Evolutionary conservation across 768 basidiomycete genomes (phyloP).

Genomic region (Kwoniella europaea): DNA sequence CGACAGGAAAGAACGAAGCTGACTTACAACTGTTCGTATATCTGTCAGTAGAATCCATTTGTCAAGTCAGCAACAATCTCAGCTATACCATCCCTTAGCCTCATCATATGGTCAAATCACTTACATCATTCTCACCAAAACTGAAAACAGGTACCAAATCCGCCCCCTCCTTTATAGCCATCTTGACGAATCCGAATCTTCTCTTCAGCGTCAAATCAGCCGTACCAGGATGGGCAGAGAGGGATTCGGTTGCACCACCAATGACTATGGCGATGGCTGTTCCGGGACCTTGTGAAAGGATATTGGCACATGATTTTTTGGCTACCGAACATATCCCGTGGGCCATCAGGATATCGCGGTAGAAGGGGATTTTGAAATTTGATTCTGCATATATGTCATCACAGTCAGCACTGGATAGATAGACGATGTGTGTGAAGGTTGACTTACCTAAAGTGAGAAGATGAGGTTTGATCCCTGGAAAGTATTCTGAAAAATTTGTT

Average conservation of each 20-base stretch:
- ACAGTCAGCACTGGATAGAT: background rate
- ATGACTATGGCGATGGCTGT: constrained; percentile 89
- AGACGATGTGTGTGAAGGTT: background rate
- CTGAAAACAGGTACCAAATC: constrained; percentile 97
- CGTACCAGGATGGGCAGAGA: constrained; percentile 95
- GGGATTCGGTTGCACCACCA: constrained; percentile 92
- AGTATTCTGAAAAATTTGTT: constrained; percentile 84
- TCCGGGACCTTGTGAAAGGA: constrained; percentile 67
- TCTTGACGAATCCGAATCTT: constrained; percentile 91
- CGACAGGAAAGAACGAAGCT: background rate
- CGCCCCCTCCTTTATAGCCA: constrained; percentile 63
- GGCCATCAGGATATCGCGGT: constrained; percentile 84
- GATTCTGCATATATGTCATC: constrained; percentile 59
- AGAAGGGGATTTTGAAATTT: constrained; percentile 91
- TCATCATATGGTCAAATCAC: constrained; percentile 45
- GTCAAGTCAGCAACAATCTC: background rate
- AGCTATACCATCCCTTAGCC: background rate
- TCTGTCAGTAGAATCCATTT: constrained; percentile 62
- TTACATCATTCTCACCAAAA: constrained; percentile 96
- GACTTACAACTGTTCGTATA: constrained; percentile 85
- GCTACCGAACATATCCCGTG: constrained; percentile 93
- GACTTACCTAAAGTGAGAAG: constrained; percentile 70
- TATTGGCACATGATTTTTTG: constrained; percentile 85
- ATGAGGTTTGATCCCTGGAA: constrained; percentile 90
- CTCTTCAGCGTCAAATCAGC: constrained; percentile 67